A percentile compares a stretch with the other conserved stretches of the same genome.
Conservation (phyloP, 2,329 filamentous ascomycete genomes). For the Pleurostoma richardsiae region DNA sequence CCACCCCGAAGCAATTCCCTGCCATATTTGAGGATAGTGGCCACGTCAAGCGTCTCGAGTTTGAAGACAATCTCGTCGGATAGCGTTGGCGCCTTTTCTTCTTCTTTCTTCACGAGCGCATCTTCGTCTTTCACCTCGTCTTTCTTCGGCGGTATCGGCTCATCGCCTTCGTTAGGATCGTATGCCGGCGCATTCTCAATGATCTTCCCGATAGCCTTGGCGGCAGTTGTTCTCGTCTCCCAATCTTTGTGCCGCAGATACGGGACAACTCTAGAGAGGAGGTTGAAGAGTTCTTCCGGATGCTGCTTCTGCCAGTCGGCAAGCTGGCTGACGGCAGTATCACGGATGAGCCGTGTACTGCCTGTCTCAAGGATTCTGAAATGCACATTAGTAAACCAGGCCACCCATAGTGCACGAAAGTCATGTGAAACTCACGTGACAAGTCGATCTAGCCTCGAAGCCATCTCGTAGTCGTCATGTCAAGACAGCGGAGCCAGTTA, state of each 20-base stretch:
- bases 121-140: constrained; percentile 34
- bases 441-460: constrained; percentile 71
- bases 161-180: constrained; percentile 79
- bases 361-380: constrained; percentile 89
- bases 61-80: constrained; percentile 59
- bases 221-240: constrained; percentile 91
- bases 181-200: constrained; percentile 82
- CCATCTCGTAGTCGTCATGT: constrained; percentile 42
- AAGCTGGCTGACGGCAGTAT: constrained; percentile 93
- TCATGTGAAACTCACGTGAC: constrained; percentile 65
- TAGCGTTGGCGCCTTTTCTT: constrained; percentile 25
- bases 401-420: not conserved
- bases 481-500: constrained; percentile 7
- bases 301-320: constrained; percentile 98
- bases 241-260: constrained; percentile 93
- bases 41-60: constrained; percentile 71
- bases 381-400: constrained; percentile 6
- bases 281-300: constrained; percentile 94
- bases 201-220: constrained; percentile 91
- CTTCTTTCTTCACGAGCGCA: constrained; percentile 40
- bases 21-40: constrained; percentile 75
- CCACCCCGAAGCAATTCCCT: constrained; percentile 81
- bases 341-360: constrained; percentile 91
- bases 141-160: constrained; percentile 34
- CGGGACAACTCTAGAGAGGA: constrained; percentile 88